These are phyloP conservation scores for Suillus alpinus DNA, from an alignment of 768 basidiomycete species.

Conservation along the genomic window DNA sequence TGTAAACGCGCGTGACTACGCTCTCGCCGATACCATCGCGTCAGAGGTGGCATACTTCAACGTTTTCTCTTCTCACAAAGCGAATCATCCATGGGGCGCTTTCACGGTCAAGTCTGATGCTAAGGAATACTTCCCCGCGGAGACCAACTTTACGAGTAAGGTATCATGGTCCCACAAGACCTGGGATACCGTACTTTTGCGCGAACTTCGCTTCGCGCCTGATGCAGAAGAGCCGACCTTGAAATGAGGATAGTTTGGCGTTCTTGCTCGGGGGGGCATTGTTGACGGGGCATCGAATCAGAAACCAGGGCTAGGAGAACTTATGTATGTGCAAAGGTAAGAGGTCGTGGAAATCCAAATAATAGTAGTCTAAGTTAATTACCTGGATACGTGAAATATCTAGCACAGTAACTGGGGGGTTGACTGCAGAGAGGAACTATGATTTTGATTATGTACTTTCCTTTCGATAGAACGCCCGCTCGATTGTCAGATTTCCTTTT, in stretches of 20 bases:
- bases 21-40: conserved; percentile 63
- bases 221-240: conserved; percentile 61
- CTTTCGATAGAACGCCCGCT: conserved; percentile 7
- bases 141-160: conserved; percentile 45
- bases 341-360: too few relatives aligned
- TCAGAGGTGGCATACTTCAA: conserved; percentile 70
- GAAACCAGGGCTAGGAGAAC: too few relatives aligned
- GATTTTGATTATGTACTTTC: too few relatives aligned
- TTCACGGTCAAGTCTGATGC: conserved; percentile 59
- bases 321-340: too few relatives aligned
- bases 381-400: too few relatives aligned
- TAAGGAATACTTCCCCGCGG: conserved; percentile 31
- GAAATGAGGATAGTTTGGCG: too few relatives aligned
- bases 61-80: conserved; percentile 49
- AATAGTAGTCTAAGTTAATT: too few relatives aligned
- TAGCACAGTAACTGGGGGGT: too few relatives aligned
- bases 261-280: too few relatives aligned
- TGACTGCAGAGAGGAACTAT: too few relatives aligned
- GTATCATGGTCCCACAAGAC: conserved; percentile 42
- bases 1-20: conserved; percentile 69
- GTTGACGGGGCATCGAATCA: too few relatives aligned
- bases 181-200: conserved; percentile 66
- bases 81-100: conserved; percentile 71
- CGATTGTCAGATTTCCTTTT: conserved; percentile 7
- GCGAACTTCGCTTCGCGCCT: conserved; percentile 61